Evolutionary conservation across 2,329 filamentous ascomycete genomes (phyloP).

Genomic region (Sporothrix pallida): DNA sequence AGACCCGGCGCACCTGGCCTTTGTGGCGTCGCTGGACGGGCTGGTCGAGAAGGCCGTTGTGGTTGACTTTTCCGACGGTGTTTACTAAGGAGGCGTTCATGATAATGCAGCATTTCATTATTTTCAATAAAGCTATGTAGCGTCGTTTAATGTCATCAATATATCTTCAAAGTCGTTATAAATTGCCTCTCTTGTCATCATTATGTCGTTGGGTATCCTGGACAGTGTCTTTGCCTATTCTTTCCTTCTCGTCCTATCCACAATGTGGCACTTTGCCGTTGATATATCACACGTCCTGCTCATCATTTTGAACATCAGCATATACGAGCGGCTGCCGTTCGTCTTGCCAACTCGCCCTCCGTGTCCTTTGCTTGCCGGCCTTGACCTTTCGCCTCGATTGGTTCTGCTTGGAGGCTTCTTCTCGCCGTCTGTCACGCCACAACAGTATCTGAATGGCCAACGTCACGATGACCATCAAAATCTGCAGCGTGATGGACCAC

Average conservation of each 20-base stretch:
- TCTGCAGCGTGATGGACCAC: conserved; percentile 46
- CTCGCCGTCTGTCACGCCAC: conserved; percentile 39
- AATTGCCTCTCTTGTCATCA: no score
- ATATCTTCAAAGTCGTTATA: background rate
- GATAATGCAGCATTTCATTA: no score
- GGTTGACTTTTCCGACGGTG: conserved; percentile 25
- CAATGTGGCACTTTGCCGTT: no score
- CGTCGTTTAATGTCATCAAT: background rate
- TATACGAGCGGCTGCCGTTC: conserved; percentile 19
- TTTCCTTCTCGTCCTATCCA: no score
- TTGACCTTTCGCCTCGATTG: background rate
- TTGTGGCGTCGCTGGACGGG: conserved; percentile 44
- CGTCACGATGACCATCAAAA: conserved; percentile 44
- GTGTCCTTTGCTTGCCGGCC: background rate
- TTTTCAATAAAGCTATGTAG: no score
- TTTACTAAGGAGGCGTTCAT: background rate
- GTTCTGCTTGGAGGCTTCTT: background rate
- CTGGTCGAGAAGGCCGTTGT: conserved; percentile 25
- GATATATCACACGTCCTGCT: background rate
- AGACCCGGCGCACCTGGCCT: conserved; percentile 68
- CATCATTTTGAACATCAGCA: background rate
- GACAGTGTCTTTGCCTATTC: no score
- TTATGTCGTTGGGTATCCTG: no score
- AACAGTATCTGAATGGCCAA: conserved; percentile 43
- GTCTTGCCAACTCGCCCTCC: background rate